These are phyloP conservation scores for Colletotrichum sp. DNA, from an alignment of 2,329 filamentous ascomycete genomes.

Conservation along the genomic window DNA sequence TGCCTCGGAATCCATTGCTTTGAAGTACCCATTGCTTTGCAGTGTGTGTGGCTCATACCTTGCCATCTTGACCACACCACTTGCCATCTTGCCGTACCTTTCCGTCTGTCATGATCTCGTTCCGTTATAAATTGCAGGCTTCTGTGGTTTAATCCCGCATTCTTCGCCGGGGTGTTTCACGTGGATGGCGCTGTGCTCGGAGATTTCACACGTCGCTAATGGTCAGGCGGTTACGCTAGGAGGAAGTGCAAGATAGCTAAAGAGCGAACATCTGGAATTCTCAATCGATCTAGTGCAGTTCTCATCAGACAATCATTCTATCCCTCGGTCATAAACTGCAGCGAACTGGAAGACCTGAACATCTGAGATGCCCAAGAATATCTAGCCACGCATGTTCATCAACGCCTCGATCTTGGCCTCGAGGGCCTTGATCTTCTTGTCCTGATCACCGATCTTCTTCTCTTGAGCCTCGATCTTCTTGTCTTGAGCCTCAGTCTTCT, in stretches of 20 bases:
- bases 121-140: background rate
- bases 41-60: too few species aligned
- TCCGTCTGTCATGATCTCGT: background rate
- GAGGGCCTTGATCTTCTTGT: too few species aligned
- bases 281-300: background rate
- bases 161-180: too few species aligned
- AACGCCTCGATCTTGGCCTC: background rate
- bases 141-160: background rate
- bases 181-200: too few species aligned
- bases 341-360: background rate
- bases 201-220: background rate
- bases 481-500: too few species aligned
- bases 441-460: too few species aligned
- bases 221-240: accelerated
- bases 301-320: background rate
- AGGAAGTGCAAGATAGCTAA: accelerated
- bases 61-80: background rate
- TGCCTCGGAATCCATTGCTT: too few species aligned
- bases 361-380: background rate
- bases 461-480: too few species aligned
- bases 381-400: background rate
- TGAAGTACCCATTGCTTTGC: too few species aligned
- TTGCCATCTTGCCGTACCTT: background rate
- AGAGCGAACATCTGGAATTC: background rate
- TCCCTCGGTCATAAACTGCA: background rate